These are phyloP conservation scores for Carex myosuroides DNA, from an alignment of 176 grass and related monocot genomes.

Conservation along the genomic window DNA sequence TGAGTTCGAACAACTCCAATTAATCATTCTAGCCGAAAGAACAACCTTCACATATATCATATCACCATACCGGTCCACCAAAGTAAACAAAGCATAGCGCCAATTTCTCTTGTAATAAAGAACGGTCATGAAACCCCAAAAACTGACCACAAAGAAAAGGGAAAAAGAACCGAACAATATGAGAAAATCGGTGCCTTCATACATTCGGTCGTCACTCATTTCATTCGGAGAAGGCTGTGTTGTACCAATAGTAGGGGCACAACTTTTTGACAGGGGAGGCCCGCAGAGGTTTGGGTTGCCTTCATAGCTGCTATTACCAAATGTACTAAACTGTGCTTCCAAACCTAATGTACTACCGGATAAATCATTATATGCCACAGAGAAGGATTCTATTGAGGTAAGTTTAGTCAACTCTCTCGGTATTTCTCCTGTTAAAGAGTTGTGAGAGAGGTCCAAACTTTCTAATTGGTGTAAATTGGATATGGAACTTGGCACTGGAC, in stretches of 20 bases:
- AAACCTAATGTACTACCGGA: conserved; percentile 18
- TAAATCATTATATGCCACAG: conserved; percentile 31
- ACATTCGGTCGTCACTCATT: too few species aligned
- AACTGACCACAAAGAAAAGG: too few species aligned
- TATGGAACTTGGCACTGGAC: conserved; percentile 2
- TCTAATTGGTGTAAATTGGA: background rate
- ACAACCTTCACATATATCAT: too few species aligned
- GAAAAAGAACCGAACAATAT: too few species aligned
- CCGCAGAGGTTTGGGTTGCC: conserved; percentile 16
- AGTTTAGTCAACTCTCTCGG: background rate
- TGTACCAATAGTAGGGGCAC: background rate
- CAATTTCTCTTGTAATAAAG: too few species aligned
- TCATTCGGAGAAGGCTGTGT: too few species aligned
- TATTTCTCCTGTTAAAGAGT: background rate
- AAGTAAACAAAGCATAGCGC: too few species aligned
- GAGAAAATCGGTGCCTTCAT: too few species aligned
- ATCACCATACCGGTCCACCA: too few species aligned
- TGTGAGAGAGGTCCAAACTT: background rate
- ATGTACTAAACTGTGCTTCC: conserved; percentile 16
- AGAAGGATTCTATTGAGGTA: background rate
- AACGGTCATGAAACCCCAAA: too few species aligned
- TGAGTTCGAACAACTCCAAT: background rate
- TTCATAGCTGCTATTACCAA: background rate
- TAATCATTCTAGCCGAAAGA: too few species aligned
- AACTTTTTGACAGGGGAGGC: background rate